Evolutionary conservation across 2,329 filamentous ascomycete species (phyloP).

Genomic region (Cordyceps militaris): DNA sequence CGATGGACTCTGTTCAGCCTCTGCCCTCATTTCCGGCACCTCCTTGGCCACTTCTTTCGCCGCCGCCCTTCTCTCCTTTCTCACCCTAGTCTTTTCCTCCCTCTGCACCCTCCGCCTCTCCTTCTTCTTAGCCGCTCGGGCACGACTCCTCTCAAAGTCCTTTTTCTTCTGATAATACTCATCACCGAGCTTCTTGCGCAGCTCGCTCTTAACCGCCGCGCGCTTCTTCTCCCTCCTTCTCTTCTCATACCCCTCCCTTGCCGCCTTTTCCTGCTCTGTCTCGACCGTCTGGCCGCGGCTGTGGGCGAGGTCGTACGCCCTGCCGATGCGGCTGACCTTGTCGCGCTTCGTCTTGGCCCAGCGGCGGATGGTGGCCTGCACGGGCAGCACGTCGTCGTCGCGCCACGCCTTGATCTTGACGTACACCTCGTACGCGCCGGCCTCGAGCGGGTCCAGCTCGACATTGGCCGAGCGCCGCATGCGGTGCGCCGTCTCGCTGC

Average conservation of each 20-base stretch:
- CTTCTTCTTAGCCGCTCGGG: constrained; percentile 51
- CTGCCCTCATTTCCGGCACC: background rate
- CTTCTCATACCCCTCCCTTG: constrained; percentile 34
- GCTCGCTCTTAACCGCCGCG: constrained; percentile 32
- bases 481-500: constrained; percentile 45
- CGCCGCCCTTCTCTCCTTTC: background rate
- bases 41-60: constrained; percentile 9
- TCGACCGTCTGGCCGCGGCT: constrained; percentile 52
- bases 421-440: constrained; percentile 68
- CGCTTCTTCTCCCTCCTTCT: constrained; percentile 25
- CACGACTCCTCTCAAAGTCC: constrained; percentile 27
- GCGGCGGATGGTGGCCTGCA: constrained; percentile 60
- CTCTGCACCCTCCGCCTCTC: background rate
- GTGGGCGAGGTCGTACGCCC: constrained; percentile 64
- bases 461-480: constrained; percentile 71
- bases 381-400: constrained; percentile 38
- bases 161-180: constrained; percentile 31
- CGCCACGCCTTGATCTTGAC: constrained; percentile 67
- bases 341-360: constrained; percentile 54
- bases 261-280: constrained; percentile 40
- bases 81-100: background rate
- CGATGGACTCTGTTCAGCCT: constrained; percentile 20
- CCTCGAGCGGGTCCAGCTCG: constrained; percentile 66
- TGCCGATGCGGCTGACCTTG: constrained; percentile 65
- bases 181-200: constrained; percentile 24